Conservation (phyloP, 805 yeast genomes). For the Suhomyces sp. region DNA sequence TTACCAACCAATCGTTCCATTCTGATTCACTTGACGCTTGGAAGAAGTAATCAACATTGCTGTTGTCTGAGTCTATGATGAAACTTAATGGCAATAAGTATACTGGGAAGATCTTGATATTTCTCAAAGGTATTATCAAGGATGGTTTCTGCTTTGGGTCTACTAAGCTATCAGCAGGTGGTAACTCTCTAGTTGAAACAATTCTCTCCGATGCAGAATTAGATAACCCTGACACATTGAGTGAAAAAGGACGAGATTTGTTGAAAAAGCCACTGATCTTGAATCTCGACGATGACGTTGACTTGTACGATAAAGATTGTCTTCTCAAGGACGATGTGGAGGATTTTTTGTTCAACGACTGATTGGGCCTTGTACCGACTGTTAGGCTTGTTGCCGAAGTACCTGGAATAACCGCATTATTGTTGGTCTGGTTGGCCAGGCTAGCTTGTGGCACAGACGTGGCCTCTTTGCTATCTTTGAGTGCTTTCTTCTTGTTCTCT, state of each 20-base stretch:
- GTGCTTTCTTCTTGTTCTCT: conserved; percentile 33
- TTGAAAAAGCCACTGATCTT: conserved; percentile 57
- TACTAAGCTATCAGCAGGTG: conserved; percentile 42
- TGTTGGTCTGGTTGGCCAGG: not conserved
- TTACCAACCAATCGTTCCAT: conserved; percentile 69
- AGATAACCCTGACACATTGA: conserved; percentile 38
- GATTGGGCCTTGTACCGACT: conserved; percentile 3
- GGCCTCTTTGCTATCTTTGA: conserved; percentile 14
- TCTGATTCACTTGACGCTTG: conserved; percentile 65
- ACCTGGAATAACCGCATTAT: not conserved
- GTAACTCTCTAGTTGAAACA: conserved; percentile 55
- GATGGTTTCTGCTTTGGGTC: conserved; percentile 52
- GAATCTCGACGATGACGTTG: conserved; percentile 39
- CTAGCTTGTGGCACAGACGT: not conserved
- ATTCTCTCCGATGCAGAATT: conserved; percentile 40
- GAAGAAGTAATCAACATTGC: conserved; percentile 55
- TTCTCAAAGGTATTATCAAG: conserved; percentile 44
- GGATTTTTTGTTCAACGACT: conserved; percentile 24
- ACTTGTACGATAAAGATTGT: conserved; percentile 39
- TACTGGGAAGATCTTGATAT: conserved; percentile 48
- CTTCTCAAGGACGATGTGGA: conserved; percentile 31
- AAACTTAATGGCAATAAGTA: conserved; percentile 48
- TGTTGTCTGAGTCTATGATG: conserved; percentile 44
- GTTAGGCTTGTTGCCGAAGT: not conserved
- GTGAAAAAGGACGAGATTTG: conserved; percentile 60